Base-by-base conservation (phyloP, 495 filamentous ascomycete species). In the Penicillium waksmanii region DNA sequence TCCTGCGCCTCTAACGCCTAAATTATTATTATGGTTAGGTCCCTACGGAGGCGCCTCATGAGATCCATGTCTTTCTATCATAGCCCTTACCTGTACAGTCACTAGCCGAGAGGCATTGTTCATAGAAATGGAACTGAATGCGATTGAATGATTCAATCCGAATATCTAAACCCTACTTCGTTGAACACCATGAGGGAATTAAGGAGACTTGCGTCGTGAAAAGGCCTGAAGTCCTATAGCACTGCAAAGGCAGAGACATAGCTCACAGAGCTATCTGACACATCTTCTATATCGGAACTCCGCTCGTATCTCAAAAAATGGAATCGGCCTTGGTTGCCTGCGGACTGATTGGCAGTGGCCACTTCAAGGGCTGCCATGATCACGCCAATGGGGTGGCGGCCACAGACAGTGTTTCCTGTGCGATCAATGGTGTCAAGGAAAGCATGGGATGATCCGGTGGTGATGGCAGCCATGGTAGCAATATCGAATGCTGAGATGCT, bases 391-490 rank as follows among this genome's bases (percentile, higher is more conserved):
- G 95, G 95, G 80, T 99, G 96, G 43, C 93, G 80, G 51, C 95
- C 95, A 64, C 95, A 99, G 31, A 99, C 92, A 1, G 95, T 97
- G 65, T 99, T 99, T 35, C 83, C 85, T 0, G 93, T 98, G 38
- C 80, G 75, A 36, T 83, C 74, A 40, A 98, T 73, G 21, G 82
- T 82, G 5, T 87, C 79, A 34, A 90, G 76, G 68, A 96, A 97
- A 2, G 72, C 74, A 11, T 79, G 74, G 64, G 96, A 86, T 12
- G 73, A 80, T 2, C 95, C 93, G 3, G 83, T 84, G 52, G 90
- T 86, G 46, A 97, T 87, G 3, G 93, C 90, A 50, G 85, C 82
- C 82, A 99, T 97, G 42, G 91, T 89, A 56, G 86, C 75, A 42
- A 86, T 81, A 71, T 99, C 95, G 33, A 97, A 83, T 23, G 84